Base-by-base conservation (phyloP, 164 flowering plant species). In the Aristolochia californica region DNA sequence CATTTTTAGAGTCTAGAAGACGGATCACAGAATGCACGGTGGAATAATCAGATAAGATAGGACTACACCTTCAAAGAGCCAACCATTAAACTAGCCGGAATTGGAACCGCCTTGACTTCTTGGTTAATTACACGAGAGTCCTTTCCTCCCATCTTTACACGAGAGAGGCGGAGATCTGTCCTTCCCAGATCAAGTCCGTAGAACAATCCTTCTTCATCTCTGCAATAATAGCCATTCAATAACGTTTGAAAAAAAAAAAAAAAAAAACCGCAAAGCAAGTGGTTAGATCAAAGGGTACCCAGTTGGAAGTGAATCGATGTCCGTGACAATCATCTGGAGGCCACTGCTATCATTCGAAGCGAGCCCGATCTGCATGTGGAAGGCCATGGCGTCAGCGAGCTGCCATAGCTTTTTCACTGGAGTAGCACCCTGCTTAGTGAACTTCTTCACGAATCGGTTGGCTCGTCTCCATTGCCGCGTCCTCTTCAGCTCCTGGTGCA, bases 121-220 rank as follows among this genome's bases (percentile, higher is more conserved):
- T 78, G 56, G 21, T 79, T 71, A 13, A 76, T 67, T 0, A 85
- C 60, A 3, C 71, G 68, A 14, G 67, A 72, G n/a, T 77, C 68
- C 51, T 65, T 76, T 28, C 93, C 87, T 45, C 72, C 74, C 57
- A 85, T 73, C 40, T 62, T 56, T 1, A 77, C 81, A 12, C 79
- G 60, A 26, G 79, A 55, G 14, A 81, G 58, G 24, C 77, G 70
- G 57, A 81, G 74, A 26, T 74, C 67, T 5, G 77, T 69, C 38
- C 73, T 80, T 23, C 81, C 59, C 47, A 83, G 59, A 60, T 77
- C 80, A 60, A 85, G n/a, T 28, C 83, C 93, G 57, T 83, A 81
- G 58, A 61, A 81, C 22, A 77, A 7, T 44, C 93, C 88, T 53
- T 74, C 58, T 69, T 83, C 88, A 38, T 74, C 77, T 34, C 88